A percentile compares a stretch with the other conserved stretches of the same genome.
These are phyloP conservation scores for Lophiotrema nucula DNA, from an alignment of 495 filamentous ascomycete species.

Conservation along the genomic window DNA sequence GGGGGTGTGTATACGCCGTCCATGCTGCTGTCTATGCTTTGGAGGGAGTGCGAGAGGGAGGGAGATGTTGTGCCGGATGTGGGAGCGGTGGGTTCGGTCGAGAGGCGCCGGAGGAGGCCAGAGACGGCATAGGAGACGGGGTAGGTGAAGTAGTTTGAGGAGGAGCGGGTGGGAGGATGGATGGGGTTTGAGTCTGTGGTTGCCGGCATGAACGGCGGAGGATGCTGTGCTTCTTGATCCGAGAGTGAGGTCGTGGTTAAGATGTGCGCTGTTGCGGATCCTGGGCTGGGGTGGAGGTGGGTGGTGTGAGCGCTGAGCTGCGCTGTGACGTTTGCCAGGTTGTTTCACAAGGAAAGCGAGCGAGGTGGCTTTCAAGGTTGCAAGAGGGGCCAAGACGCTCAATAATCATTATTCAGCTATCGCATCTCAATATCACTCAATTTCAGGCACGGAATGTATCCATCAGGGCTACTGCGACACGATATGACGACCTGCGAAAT, in stretches of 20 bases:
- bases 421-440: too few relatives aligned
- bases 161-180: conserved; percentile 11
- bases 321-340: not conserved
- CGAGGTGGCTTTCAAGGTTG: too few relatives aligned
- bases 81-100: conserved; percentile 29
- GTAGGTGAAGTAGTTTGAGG: conserved; percentile 41
- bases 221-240: not conserved
- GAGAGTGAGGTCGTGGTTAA: not conserved
- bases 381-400: conserved; percentile 1
- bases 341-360: not conserved
- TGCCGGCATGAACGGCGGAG: conserved; percentile 25
- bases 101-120: conserved; percentile 41
- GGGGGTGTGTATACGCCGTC: conserved; percentile 42
- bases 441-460: too few relatives aligned
- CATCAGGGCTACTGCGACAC: too few relatives aligned
- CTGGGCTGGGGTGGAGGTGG: not conserved
- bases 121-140: conserved; percentile 41
- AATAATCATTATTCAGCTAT: not conserved
- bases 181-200: conserved; percentile 19
- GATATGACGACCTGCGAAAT: not conserved
- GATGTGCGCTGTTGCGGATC: not conserved
- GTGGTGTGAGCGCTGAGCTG: too few relatives aligned
- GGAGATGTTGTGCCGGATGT: conserved; percentile 18
- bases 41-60: conserved; percentile 24
- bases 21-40: conserved; percentile 28